These are phyloP conservation scores for Aethionema arabicum DNA, from an alignment of 345 rosid species.

Conservation along the genomic window DNA sequence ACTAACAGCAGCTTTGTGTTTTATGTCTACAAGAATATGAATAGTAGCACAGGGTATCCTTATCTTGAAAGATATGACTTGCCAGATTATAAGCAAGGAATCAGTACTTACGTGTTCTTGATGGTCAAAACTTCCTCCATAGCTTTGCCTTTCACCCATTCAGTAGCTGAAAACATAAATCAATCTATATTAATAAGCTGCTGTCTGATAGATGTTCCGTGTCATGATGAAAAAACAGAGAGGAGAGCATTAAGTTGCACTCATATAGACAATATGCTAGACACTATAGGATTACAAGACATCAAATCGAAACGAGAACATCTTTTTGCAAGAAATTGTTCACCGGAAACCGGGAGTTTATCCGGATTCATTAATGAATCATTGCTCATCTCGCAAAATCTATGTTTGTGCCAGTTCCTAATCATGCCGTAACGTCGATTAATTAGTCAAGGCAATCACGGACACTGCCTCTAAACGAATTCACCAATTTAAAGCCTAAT, in stretches of 20 bases:
- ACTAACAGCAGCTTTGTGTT: background rate
- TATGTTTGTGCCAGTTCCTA: background rate
- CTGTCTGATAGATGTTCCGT: background rate
- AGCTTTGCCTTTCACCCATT: slow-evolving; percentile 98
- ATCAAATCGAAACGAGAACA: background rate
- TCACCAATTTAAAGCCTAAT: background rate
- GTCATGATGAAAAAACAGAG: background rate
- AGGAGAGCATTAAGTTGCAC: background rate
- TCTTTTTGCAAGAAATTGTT: background rate
- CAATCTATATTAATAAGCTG: slow-evolving; percentile 1
- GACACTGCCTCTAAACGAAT: background rate
- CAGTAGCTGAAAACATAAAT: slow-evolving; percentile 57
- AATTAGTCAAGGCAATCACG: background rate
- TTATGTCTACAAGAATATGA: background rate
- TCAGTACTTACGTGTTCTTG: slow-evolving; percentile 77
- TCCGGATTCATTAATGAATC: background rate
- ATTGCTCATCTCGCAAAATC: background rate
- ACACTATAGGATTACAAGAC: background rate
- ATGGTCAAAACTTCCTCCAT: slow-evolving; percentile 89
- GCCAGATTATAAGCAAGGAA: background rate
- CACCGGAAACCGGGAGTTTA: background rate
- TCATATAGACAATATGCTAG: background rate
- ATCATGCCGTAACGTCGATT: background rate
- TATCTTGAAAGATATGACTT: background rate
- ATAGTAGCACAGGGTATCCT: slow-evolving; percentile 6